Evolutionary conservation across 2,329 filamentous ascomycete species (phyloP), one percentile per base, ranked within the genome.

Genomic region (Cladosporium oxysporum): DNA sequence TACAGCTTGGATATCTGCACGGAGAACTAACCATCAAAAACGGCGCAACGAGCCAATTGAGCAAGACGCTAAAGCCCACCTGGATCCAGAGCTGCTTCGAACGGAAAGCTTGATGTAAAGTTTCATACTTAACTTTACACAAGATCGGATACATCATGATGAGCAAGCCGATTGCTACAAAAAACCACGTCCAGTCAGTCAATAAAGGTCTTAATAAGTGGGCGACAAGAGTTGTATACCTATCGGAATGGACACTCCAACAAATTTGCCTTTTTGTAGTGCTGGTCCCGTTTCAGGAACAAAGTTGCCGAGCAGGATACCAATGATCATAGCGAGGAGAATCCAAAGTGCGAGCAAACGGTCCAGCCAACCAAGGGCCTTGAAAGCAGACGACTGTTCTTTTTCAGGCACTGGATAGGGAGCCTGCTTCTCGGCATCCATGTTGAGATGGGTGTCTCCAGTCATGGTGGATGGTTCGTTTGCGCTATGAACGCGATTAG

Each of bases 91-190:
- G 80, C 0, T 81, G 80, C 2, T 82, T 82, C 3, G 87, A 81
- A 1, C 79, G 76, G 65, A 94, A 84, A 3, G 91, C 80, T 3
- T 84, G 79, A 76, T 92, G 90, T 10, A 95, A 79, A 0, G 85
- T 85, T 76, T 94, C 91, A 76, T 87, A 94, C 53, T 87, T 86
- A 8, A 95, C 90, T 76, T 93, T 94, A 83, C 91, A 95, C 0
- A 95, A 80, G 66, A 96, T 95, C 0, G 91, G 92, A 73, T 94
- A 95, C 91, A 96, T 96, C 91, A 96, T 96, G 50, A 94, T 87
- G 1, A 96, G 83, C 0, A 96, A 79, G 0, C 92, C 91, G 55
- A 95, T 80, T 87, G 87, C 87, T 52, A 60, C 66, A 41, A n/a
- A n/a, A n/a, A n/a, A n/a, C n/a, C n/a, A n/a, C n/a, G n/a, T n/a